Evolutionary conservation across 1,284 basidiomycete species (phyloP).

Genomic region (Pulveroboletus sp.): DNA sequence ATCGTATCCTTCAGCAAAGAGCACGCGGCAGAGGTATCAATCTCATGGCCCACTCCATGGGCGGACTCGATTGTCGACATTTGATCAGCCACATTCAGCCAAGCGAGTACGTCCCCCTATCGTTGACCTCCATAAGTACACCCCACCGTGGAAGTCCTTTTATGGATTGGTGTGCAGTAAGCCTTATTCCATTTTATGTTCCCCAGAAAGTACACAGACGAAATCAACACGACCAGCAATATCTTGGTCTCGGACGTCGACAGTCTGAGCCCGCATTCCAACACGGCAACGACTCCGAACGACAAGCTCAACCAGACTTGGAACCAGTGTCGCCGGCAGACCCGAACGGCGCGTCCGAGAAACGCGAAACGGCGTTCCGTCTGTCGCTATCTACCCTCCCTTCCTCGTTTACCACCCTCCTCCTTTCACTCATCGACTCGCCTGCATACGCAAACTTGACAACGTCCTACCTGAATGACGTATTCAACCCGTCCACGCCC

Average conservation of each 20-base stretch:
- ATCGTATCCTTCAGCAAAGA: slow-evolving; percentile 71
- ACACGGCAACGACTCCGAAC: slow-evolving; percentile 3
- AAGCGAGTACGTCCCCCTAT: slow-evolving; percentile 81
- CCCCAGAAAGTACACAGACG: slow-evolving; percentile 15
- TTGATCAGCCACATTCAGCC: slow-evolving; percentile 87
- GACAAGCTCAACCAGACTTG: slow-evolving; percentile 12
- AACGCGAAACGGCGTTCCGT: slow-evolving; percentile 36
- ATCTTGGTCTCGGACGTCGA: slow-evolving; percentile 81
- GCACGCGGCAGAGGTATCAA: slow-evolving; percentile 80
- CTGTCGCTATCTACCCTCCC: slow-evolving; percentile 61
- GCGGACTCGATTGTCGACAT: slow-evolving; percentile 91
- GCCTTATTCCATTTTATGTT: slow-evolving; percentile 32
- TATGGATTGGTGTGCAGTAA: slow-evolving; percentile 97
- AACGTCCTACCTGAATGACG: slow-evolving; percentile 78
- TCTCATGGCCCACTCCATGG: slow-evolving; percentile 97
- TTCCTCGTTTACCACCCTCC: slow-evolving; percentile 81
- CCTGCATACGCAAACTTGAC: slow-evolving; percentile 97
- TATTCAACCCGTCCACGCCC: slow-evolving; percentile 93
- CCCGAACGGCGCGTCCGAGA: slow-evolving; percentile 32
- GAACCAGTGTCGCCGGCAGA: slow-evolving; percentile 10
- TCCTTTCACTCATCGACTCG: slow-evolving; percentile 93
- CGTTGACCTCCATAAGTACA: slow-evolving; percentile 88
- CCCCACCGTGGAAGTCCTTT: slow-evolving; percentile 97
- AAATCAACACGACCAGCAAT: slow-evolving; percentile 50
- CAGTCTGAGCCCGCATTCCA: slow-evolving; percentile 39